phyloP scores from a whole-genome alignment of 2,329 filamentous ascomycete genomes.

The Pseudogymnoascus sp. region DNA sequence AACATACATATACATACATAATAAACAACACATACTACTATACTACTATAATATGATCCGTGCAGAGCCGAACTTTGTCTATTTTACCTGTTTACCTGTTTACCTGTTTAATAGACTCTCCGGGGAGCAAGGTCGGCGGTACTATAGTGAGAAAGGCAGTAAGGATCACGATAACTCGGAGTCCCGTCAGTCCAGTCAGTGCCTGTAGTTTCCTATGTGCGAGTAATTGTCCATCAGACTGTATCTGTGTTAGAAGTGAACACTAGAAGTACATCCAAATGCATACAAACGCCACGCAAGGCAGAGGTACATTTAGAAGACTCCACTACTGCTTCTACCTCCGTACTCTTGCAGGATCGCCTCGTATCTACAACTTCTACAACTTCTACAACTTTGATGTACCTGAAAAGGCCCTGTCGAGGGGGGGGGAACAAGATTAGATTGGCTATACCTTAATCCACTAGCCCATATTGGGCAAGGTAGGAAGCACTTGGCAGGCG shows the following conservation, averaged over 20 bases:
- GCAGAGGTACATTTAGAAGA: not conserved
- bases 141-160: constrained; percentile 4
- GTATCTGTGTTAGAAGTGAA: not conserved
- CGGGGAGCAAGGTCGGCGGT: not conserved
- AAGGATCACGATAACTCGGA: constrained; percentile 5
- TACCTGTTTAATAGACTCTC: no score
- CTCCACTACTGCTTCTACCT: not conserved
- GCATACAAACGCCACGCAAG: not conserved
- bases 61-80: not conserved
- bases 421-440: not conserved
- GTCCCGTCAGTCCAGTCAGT: not conserved
- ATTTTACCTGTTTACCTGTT: no score
- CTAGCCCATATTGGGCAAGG: not conserved
- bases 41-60: not conserved
- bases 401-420: constrained; percentile 4
- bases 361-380: not conserved
- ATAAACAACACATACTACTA: not conserved
- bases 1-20: not conserved
- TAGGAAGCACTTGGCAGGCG: not conserved
- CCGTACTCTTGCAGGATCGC: constrained; percentile 6
- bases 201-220: not conserved
- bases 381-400: not conserved
- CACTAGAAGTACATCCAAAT: not conserved
- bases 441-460: not conserved
- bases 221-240: constrained; percentile 1